A percentile compares a stretch with the other conserved stretches of the same genome.
These are phyloP conservation scores for Rhizopogon vulgaris DNA, from an alignment of 768 basidiomycete genomes.

Conservation along the genomic window DNA sequence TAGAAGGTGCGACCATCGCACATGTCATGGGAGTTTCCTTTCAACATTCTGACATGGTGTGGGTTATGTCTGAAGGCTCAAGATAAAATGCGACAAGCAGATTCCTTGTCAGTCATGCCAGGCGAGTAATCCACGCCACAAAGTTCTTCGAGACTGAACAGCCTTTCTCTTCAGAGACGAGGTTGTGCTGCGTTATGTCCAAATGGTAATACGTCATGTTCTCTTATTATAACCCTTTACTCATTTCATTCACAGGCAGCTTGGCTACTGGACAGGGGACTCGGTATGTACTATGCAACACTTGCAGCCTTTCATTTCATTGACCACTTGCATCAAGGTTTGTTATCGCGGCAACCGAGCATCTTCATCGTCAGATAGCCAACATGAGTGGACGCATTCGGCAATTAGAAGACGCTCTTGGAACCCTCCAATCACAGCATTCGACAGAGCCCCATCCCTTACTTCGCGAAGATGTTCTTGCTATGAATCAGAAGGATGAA, in stretches of 20 bases:
- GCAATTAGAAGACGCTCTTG: constrained; percentile 56
- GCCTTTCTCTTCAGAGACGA: constrained; percentile 38
- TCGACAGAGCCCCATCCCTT: constrained; percentile 55
- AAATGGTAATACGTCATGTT: constrained; percentile 39
- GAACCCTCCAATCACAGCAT: constrained; percentile 41
- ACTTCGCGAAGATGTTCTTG: constrained; percentile 47
- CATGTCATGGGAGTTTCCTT: constrained; percentile 20
- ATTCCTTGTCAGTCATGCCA: constrained; percentile 76
- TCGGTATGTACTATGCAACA: constrained; percentile 33
- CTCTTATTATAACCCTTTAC: background rate
- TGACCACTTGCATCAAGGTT: constrained; percentile 29
- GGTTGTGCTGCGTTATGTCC: constrained; percentile 69
- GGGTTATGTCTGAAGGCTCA: constrained; percentile 40
- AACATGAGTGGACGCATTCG: constrained; percentile 49
- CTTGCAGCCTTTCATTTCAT: background rate
- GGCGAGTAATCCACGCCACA: constrained; percentile 29
- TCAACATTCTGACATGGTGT: constrained; percentile 17
- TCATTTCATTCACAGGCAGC: constrained; percentile 38
- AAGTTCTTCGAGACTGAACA: background rate
- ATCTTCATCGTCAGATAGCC: constrained; percentile 52
- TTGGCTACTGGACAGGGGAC: constrained; percentile 78
- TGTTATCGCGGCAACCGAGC: constrained; percentile 61
- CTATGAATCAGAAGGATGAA: constrained; percentile 23
- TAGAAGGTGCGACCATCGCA: constrained; percentile 63
- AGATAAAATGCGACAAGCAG: constrained; percentile 81